Evolutionary conservation across 2,329 filamentous ascomycete genomes (phyloP), one percentile per base, ranked within the genome.

Genomic region (Fulvia fulva): DNA sequence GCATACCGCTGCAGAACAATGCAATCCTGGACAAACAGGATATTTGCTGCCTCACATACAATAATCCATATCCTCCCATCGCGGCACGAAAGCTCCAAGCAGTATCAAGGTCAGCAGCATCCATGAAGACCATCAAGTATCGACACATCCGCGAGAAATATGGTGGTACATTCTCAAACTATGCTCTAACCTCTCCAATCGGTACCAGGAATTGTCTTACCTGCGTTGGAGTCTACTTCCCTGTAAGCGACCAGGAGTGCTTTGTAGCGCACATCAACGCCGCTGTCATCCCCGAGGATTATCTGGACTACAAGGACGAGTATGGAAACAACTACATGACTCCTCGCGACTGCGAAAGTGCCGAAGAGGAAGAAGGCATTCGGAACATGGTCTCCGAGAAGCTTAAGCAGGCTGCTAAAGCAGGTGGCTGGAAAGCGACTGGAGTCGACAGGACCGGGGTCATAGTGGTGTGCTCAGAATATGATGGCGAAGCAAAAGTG

Each of bases 181-280:
- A 23, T 25, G 45, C 32, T 19, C 16, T 41, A 6, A 41, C 34
- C 2, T n/a, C 34, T 16, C 6, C 34, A 3, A 50, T 58, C 37
- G 56, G 56, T 2, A 58, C 51, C n/a, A 19, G 50, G 2, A 26
- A 43, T 7, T 54, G 51, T 21, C 12, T 43, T 22, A 43, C 25
- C 16, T 58, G 56, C 28, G 44, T 58, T 3, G 43, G 51, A 26
- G 44, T 58, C 22, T 58, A 51, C 41, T 32, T 51, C 19, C 51
- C 56, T 14, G 26, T 58, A 23, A 28, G 22, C 25, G 30, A 54
- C 41, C 19, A 16, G 8, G 16, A 32, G 14, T 58, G 56, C 45
- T 58, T 54, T 25, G 5, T 51, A 5, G 51, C 56, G 32, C 56
- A 58, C 28, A 25, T 46, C 44, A 23, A 46, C 19, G 21, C 11